Conservation (phyloP, 1,139 yeast genomes). For the Kurtzmaniella natalensis region DNA sequence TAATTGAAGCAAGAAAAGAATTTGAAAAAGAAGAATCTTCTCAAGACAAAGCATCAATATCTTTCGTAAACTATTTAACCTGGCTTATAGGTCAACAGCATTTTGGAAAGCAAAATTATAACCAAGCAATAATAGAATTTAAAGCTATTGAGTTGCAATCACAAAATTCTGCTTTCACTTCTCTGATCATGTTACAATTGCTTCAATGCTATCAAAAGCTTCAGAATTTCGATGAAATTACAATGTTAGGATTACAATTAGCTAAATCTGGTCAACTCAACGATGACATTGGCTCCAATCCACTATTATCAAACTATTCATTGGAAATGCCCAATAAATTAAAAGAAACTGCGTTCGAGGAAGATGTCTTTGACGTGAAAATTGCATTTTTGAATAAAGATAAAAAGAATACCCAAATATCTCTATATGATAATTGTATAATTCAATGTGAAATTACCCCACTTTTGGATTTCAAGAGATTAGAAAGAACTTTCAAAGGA, state of each 20-base stretch:
- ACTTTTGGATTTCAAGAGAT: neutral
- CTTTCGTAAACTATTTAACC: constrained; percentile 38
- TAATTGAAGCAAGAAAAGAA: neutral
- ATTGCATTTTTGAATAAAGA: constrained; percentile 1
- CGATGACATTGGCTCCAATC: no score
- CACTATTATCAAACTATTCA: no score
- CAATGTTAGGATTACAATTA: neutral
- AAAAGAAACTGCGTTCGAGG: neutral
- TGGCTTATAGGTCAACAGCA: constrained; percentile 50
- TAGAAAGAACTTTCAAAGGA: neutral
- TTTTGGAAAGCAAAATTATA: constrained; percentile 22
- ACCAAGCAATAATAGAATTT: constrained; percentile 27
- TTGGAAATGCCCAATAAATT: neutral
- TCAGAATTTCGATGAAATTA: neutral
- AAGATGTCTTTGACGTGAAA: constrained; percentile 1
- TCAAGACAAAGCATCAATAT: constrained; percentile 20
- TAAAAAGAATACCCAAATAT: neutral
- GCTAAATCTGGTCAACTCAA: no score
- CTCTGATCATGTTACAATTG: constrained; percentile 7
- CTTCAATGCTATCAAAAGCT: constrained; percentile 10
- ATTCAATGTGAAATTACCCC: constrained; percentile 4
- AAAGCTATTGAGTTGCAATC: constrained; percentile 12
- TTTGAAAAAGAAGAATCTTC: constrained; percentile 9
- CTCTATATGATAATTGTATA: constrained; percentile 5
- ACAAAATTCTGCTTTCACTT: neutral